phyloP scores from a whole-genome alignment of 2,329 filamentous ascomycete genomes.

The Fusarium marasasianum region DNA sequence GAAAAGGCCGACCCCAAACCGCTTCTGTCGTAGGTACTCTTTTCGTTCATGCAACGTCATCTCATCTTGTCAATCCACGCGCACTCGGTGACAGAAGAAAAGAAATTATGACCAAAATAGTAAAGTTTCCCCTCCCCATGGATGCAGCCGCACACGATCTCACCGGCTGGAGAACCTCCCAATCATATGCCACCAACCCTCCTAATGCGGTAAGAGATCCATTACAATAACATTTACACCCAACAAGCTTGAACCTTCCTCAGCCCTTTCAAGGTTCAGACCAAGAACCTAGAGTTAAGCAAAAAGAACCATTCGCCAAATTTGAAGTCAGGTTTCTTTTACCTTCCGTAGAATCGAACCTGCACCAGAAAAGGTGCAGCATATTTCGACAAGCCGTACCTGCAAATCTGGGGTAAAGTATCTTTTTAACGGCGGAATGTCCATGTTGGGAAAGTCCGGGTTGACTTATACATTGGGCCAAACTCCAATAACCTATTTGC shows the following conservation, averaged over 20 bases:
- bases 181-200: conserved; percentile 25
- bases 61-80: background rate
- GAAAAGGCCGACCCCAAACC: conserved; percentile 33
- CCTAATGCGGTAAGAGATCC: conserved; percentile 32
- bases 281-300: background rate
- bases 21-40: conserved; percentile 20
- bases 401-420: conserved; percentile 12
- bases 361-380: background rate
- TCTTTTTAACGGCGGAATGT: conserved; percentile 5
- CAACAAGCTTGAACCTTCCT: conserved; percentile 11
- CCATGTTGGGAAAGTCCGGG: conserved; percentile 29
- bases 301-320: background rate
- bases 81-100: conserved; percentile 4
- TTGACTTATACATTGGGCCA: background rate
- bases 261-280: conserved; percentile 16
- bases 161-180: conserved; percentile 5
- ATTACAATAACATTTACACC: background rate
- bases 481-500: background rate
- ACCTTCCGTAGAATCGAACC: conserved; percentile 18
- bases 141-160: background rate
- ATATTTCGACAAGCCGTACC: background rate
- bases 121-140: conserved; percentile 5
- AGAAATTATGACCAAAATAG: conserved; percentile 50
- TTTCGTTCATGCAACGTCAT: conserved; percentile 21
- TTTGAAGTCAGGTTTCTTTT: conserved; percentile 18